Evolutionary conservation across 1,139 yeast species (phyloP).

Genomic region (Sugiyamaella pinicola): DNA sequence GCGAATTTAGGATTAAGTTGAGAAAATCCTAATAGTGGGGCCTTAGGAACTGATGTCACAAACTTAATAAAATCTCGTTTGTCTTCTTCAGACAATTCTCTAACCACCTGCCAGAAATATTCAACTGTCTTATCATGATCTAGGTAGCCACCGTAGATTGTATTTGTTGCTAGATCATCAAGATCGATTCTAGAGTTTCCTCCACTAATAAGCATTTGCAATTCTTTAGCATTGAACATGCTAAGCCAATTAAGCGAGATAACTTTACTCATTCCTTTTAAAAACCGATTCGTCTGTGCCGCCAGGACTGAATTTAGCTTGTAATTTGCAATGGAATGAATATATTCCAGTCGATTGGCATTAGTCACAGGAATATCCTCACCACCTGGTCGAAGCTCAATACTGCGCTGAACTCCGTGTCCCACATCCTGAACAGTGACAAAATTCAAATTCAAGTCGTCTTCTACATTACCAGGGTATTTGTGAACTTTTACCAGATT

Average conservation of each 20-base stretch:
- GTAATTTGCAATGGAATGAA: slow-evolving; percentile 77
- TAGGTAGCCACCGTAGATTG: slow-evolving; percentile 67
- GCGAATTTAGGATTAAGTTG: slow-evolving; percentile 79
- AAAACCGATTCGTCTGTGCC: slow-evolving; percentile 63
- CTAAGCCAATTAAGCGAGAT: slow-evolving; percentile 75
- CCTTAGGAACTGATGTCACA: slow-evolving; percentile 88
- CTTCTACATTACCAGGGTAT: slow-evolving; percentile 60
- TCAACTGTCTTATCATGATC: slow-evolving; percentile 54
- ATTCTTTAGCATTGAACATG: slow-evolving; percentile 81
- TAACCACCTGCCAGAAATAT: slow-evolving; percentile 75
- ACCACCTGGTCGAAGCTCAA: slow-evolving; percentile 69
- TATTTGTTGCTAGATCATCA: slow-evolving; percentile 63
- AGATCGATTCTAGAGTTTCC: slow-evolving; percentile 70
- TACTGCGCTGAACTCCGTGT: slow-evolving; percentile 43
- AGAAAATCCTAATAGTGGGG: slow-evolving; percentile 85
- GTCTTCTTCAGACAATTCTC: slow-evolving; percentile 65
- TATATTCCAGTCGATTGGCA: slow-evolving; percentile 69
- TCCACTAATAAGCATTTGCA: slow-evolving; percentile 85
- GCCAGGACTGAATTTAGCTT: slow-evolving; percentile 67
- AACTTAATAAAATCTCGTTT: slow-evolving; percentile 69
- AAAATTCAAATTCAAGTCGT: slow-evolving; percentile 64
- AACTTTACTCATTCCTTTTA: slow-evolving; percentile 69
- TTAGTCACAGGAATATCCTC: slow-evolving; percentile 55
- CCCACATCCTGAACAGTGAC: slow-evolving; percentile 55
- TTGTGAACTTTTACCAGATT: slow-evolving; percentile 64